phyloP scores from a whole-genome alignment of 805 yeast species.

The Metschnikowia lunata region DNA sequence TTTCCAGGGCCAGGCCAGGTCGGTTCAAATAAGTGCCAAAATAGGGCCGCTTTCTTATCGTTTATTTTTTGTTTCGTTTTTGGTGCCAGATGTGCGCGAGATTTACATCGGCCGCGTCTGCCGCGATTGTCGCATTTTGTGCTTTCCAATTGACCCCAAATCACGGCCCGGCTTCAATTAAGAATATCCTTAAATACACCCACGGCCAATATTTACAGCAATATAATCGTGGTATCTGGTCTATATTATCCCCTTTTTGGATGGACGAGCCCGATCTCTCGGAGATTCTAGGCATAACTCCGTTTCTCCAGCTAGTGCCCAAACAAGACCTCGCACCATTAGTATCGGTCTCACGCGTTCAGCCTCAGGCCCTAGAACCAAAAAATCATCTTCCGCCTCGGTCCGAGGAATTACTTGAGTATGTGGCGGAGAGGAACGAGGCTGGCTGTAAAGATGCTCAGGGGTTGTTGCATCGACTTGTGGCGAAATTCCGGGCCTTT shows the following conservation, averaged over 20 bases:
- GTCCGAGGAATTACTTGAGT: constrained; percentile 1
- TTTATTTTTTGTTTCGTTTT: no score
- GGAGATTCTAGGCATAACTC: constrained; percentile 14
- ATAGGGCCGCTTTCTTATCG: background rate
- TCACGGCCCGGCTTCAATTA: no score
- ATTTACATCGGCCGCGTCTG: no score
- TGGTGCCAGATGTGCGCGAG: no score
- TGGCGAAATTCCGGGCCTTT: constrained; percentile 19
- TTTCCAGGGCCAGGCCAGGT: background rate
- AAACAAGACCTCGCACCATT: constrained; percentile 17
- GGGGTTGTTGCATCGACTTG: constrained; percentile 13
- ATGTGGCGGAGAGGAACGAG: constrained; percentile 6
- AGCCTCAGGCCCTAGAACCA: constrained; percentile 6
- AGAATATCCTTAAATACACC: no score
- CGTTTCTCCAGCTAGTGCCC: constrained; percentile 15
- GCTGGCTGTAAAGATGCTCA: constrained; percentile 11
- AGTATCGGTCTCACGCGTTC: constrained; percentile 11
- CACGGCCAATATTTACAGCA: no score
- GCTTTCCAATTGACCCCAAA: no score
- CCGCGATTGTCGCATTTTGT: background rate
- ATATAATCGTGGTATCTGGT: no score
- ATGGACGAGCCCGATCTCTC: constrained; percentile 7
- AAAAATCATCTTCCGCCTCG: constrained; percentile 5
- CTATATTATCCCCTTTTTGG: no score
- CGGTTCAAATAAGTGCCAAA: background rate